phyloP scores from a whole-genome alignment of 2,329 filamentous ascomycete species.

The Helicocarpus griseus region DNA sequence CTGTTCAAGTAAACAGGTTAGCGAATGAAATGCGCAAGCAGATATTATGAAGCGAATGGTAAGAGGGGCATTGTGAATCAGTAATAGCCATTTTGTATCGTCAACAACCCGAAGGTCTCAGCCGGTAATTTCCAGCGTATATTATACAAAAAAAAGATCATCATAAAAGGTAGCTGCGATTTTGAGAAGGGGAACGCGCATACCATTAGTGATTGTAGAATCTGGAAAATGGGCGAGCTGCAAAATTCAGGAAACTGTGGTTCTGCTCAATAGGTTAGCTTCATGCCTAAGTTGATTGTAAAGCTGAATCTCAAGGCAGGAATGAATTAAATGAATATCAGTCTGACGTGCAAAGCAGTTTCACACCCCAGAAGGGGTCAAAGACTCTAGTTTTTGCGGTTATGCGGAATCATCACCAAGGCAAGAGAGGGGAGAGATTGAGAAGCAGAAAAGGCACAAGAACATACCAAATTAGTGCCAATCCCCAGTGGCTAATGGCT shows the following conservation, averaged over 20 bases:
- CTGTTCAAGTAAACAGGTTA: background rate
- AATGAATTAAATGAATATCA: slow-evolving; percentile 43
- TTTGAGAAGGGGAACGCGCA: background rate
- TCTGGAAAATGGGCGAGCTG: background rate
- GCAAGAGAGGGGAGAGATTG: slow-evolving; percentile 15
- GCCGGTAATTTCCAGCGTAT: slow-evolving; percentile 97
- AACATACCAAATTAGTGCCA: slow-evolving; percentile 22
- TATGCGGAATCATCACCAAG: slow-evolving; percentile 66
- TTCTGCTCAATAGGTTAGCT: slow-evolving; percentile 6
- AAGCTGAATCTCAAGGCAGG: slow-evolving; percentile 4
- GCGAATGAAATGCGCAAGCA: background rate
- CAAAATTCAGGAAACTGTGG: background rate
- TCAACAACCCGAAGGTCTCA: slow-evolving; percentile 62
- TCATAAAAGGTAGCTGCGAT: slow-evolving; percentile 8
- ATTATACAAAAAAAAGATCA: slow-evolving; percentile 25
- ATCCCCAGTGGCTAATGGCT: background rate
- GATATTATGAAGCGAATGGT: background rate
- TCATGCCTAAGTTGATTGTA: background rate
- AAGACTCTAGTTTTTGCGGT: slow-evolving; percentile 96
- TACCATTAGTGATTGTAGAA: slow-evolving; percentile 2
- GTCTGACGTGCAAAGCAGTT: slow-evolving; percentile 92
- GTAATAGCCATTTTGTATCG: slow-evolving; percentile 79
- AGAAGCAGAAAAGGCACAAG: slow-evolving; percentile 9
- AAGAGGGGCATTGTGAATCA: slow-evolving; percentile 5
- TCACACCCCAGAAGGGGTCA: slow-evolving; percentile 70